These are phyloP conservation scores for Cylindrotheca closterium DNA, from an alignment of 108 stramenopile species.

Conservation along the genomic window DNA sequence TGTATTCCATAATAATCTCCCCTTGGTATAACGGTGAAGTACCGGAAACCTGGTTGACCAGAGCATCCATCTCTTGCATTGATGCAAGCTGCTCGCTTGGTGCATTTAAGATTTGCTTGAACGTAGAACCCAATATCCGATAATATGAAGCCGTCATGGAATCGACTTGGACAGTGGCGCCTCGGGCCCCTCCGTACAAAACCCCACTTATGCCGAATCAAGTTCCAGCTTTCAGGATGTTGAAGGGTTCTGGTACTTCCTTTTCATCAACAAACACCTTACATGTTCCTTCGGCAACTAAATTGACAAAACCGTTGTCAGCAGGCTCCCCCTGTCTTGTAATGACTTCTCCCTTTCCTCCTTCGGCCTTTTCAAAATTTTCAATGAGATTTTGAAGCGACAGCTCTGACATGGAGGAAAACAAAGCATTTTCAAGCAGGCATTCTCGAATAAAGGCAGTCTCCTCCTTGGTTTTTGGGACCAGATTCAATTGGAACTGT, in stretches of 20 bases:
- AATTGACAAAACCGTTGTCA: conserved; percentile 23
- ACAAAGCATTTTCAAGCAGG: conserved; percentile 25
- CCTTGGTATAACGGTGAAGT: too few relatives aligned
- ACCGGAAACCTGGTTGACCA: conserved; percentile 24
- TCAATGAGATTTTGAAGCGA: conserved; percentile 7
- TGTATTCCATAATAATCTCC: conserved; percentile 15
- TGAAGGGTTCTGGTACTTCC: conserved; percentile 36
- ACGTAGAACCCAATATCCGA: too few relatives aligned
- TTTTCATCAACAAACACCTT: conserved; percentile 28
- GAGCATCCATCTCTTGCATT: conserved; percentile 22
- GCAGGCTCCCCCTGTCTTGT: conserved; percentile 30
- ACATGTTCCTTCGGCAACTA: conserved; percentile 25
- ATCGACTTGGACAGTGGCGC: conserved; percentile 22
- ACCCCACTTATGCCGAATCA: conserved; percentile 33
- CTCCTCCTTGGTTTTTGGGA: conserved; percentile 19
- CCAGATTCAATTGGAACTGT: too few relatives aligned
- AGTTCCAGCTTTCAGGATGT: conserved; percentile 8
- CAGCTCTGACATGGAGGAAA: conserved; percentile 5
- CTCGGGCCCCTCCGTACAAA: conserved; percentile 19
- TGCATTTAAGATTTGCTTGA: too few relatives aligned
- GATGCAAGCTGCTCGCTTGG: too few relatives aligned
- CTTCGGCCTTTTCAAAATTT: conserved; percentile 21
- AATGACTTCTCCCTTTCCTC: conserved; percentile 2
- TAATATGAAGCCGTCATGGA: too few relatives aligned
- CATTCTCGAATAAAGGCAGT: conserved; percentile 10